Evolutionary conservation across 2,329 filamentous ascomycete species (phyloP).

Genomic region (Ophiostoma pallidulum): DNA sequence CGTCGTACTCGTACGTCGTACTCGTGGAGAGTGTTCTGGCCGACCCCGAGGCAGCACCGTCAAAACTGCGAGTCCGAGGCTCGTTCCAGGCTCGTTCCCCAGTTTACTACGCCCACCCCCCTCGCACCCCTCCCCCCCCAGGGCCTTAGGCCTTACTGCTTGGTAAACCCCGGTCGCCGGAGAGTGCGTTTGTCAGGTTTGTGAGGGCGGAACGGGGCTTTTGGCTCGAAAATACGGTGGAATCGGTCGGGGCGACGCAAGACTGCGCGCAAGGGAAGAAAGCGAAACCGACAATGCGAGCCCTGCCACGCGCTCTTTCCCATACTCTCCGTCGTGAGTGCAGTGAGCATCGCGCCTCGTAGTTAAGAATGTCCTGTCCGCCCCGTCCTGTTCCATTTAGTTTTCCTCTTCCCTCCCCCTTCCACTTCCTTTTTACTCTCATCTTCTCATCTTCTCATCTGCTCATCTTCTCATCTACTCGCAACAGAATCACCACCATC

Average conservation of each 20-base stretch:
- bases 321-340: neutral
- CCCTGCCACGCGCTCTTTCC: too few species aligned
- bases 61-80: neutral
- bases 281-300: slow-evolving; percentile 7
- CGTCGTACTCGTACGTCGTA: too few species aligned
- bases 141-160: slow-evolving; percentile 7
- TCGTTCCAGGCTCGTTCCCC: slow-evolving; percentile 1
- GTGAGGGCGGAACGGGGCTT: too few species aligned
- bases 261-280: slow-evolving; percentile 5
- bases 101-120: slow-evolving; percentile 6
- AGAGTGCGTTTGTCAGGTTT: neutral
- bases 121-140: neutral
- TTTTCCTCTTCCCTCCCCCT: neutral
- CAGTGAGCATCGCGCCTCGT: neutral
- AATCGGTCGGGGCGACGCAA: slow-evolving; percentile 10
- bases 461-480: neutral
- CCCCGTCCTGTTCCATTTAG: neutral
- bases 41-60: neutral
- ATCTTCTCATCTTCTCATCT: neutral
- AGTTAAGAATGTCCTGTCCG: slow-evolving; percentile 7
- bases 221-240: slow-evolving; percentile 14
- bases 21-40: too few species aligned
- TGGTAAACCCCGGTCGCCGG: slow-evolving; percentile 13
- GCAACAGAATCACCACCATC: too few species aligned
- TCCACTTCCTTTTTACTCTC: slow-evolving; percentile 1